Evolutionary conservation across 495 filamentous ascomycete genomes (phyloP).

Genomic region (Neurospora sp.): DNA sequence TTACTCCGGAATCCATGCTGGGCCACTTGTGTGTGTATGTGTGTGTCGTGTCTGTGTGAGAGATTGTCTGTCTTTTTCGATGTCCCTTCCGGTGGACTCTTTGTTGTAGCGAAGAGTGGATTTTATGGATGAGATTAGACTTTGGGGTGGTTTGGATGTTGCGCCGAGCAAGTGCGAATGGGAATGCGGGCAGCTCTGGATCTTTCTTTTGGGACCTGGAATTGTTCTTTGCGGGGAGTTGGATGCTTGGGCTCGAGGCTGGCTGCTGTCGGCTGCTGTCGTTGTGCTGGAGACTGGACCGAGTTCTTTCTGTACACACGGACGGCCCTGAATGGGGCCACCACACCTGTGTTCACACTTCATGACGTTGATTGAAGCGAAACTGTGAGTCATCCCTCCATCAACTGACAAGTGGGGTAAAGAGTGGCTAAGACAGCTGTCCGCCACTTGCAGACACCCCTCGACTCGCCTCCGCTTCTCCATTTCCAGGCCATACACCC

Average conservation of each 20-base stretch:
- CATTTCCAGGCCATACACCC: background rate
- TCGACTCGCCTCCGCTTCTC: background rate
- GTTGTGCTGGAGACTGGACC: background rate
- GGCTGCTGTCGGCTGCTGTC: background rate
- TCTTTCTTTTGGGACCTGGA: background rate
- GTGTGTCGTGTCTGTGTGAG: background rate
- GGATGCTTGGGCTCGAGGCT: background rate
- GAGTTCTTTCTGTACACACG: background rate
- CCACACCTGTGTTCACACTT: background rate
- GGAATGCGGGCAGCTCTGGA: background rate
- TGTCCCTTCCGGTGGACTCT: background rate
- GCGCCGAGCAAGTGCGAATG: background rate
- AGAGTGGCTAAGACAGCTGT: background rate
- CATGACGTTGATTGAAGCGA: conserved; percentile 21
- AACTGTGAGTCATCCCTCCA: conserved; percentile 18
- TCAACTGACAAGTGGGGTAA: conserved; percentile 24
- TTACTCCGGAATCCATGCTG: background rate
- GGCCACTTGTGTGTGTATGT: background rate
- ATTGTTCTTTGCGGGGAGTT: background rate
- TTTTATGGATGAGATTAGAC: background rate
- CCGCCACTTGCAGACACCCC: background rate
- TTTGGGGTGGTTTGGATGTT: background rate
- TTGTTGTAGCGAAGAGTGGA: background rate
- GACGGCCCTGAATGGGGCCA: background rate
- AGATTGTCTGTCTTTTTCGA: background rate